Evolutionary conservation across 306 rosid genomes (phyloP).

Genomic region (Argentina anserina): DNA sequence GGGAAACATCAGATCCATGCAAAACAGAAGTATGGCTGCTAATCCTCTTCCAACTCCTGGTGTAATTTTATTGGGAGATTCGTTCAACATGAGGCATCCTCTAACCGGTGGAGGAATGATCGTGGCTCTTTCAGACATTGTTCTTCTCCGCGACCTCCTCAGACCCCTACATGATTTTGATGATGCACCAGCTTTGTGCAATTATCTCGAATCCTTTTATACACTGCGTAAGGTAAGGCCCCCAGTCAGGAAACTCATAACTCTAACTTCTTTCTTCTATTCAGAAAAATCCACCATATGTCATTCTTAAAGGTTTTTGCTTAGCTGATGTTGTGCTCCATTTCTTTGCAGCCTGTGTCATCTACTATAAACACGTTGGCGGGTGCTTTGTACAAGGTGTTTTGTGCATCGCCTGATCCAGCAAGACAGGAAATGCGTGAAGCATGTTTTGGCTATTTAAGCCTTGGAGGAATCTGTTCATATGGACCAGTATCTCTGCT

Average conservation of each 20-base stretch:
- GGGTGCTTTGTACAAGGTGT: slow-evolving; percentile 65
- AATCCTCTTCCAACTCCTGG: slow-evolving; percentile 28
- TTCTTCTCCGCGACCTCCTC: slow-evolving; percentile 61
- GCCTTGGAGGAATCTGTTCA: slow-evolving; percentile 64
- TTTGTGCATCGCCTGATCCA: slow-evolving; percentile 59
- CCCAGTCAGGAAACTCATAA: no score
- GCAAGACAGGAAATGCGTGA: slow-evolving; percentile 63
- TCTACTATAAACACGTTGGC: slow-evolving; percentile 90
- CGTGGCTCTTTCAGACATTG: slow-evolving; percentile 76
- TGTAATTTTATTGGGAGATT: slow-evolving; percentile 41
- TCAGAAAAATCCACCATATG: background rate
- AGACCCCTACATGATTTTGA: slow-evolving; percentile 54
- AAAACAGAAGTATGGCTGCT: slow-evolving; percentile 30
- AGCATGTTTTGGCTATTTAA: slow-evolving; percentile 66
- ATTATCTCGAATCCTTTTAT: slow-evolving; percentile 83
- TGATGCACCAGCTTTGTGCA: slow-evolving; percentile 52
- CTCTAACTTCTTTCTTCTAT: no score
- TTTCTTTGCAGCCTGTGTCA: slow-evolving; percentile 62
- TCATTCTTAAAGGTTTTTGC: background rate
- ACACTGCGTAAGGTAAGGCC: slow-evolving; percentile 63
- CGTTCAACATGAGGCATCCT: slow-evolving; percentile 91
- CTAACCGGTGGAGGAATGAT: slow-evolving; percentile 95
- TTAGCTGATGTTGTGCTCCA: background rate
- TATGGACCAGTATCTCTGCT: slow-evolving; percentile 62
- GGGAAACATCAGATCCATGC: slow-evolving; percentile 25